These are phyloP conservation scores for Monosporozyma servazzii DNA, from an alignment of 805 yeast genomes.

Conservation along the genomic window DNA sequence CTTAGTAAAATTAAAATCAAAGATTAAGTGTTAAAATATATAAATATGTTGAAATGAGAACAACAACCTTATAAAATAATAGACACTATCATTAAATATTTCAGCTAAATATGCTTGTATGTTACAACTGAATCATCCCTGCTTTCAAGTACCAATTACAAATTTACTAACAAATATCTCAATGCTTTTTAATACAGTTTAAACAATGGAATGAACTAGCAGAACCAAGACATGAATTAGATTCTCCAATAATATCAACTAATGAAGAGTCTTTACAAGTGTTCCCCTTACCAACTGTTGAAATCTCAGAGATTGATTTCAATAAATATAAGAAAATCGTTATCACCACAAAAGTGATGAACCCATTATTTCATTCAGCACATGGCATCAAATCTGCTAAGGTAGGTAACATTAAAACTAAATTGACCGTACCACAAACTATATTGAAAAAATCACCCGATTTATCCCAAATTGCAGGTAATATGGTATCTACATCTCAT, in stretches of 20 bases:
- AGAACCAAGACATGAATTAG: slow-evolving; percentile 41
- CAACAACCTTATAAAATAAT: not conserved
- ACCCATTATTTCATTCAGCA: slow-evolving; percentile 21
- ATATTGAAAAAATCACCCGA: not conserved
- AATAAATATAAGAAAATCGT: slow-evolving; percentile 11
- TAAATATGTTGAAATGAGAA: not conserved
- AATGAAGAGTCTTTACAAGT: slow-evolving; percentile 20
- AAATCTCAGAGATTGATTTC: slow-evolving; percentile 14
- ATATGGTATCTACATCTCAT: slow-evolving; percentile 1
- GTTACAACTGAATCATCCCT: not conserved
- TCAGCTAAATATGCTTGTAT: not conserved
- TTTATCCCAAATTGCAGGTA: not conserved
- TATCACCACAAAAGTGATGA: slow-evolving; percentile 21
- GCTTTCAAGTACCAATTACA: not conserved
- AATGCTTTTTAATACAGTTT: slow-evolving; percentile 25
- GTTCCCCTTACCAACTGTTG: slow-evolving; percentile 27
- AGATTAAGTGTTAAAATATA: not conserved
- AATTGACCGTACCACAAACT: slow-evolving; percentile 5
- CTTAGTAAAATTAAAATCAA: not conserved
- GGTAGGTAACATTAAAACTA: slow-evolving; percentile 14
- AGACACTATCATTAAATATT: not conserved
- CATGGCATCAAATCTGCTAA: slow-evolving; percentile 4
- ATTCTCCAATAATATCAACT: slow-evolving; percentile 18
- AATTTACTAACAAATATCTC: not conserved
- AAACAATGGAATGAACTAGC: slow-evolving; percentile 43